phyloP scores from a whole-genome alignment of 768 basidiomycete species.

The Suillus paluster region DNA sequence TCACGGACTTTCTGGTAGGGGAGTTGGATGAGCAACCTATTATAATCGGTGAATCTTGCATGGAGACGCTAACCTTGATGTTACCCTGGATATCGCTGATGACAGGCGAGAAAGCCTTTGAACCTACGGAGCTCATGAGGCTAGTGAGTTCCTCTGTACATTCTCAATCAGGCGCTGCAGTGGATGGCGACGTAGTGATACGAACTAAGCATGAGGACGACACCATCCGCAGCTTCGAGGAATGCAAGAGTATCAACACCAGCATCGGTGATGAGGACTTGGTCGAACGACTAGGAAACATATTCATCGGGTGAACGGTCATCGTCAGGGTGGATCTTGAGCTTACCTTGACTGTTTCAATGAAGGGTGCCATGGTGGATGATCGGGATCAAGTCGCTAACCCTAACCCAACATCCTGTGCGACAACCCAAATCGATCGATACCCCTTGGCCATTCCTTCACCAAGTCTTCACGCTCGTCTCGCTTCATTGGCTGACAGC shows the following conservation, averaged over 20 bases:
- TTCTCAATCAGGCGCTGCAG: background rate
- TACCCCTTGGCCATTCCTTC: too few species aligned
- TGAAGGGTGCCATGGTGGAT: conserved; percentile 70
- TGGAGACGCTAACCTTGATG: conserved; percentile 66
- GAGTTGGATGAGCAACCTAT: background rate
- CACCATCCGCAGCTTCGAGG: conserved; percentile 85
- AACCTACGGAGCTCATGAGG: conserved; percentile 45
- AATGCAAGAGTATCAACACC: conserved; percentile 91
- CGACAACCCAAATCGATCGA: too few species aligned
- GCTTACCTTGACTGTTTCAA: conserved; percentile 66
- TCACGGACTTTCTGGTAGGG: conserved; percentile 81
- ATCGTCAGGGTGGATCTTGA: background rate
- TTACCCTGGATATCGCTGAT: conserved; percentile 90
- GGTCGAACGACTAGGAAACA: conserved; percentile 79
- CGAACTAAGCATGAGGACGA: conserved; percentile 90
- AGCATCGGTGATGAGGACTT: conserved; percentile 83
- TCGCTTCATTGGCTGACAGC: too few species aligned
- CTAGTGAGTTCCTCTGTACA: conserved; percentile 5
- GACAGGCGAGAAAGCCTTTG: conserved; percentile 81
- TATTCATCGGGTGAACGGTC: background rate
- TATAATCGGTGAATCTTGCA: background rate
- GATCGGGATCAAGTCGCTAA: background rate
- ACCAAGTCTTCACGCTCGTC: too few species aligned
- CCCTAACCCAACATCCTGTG: conserved; percentile 3
- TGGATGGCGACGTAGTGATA: conserved; percentile 1